These are phyloP conservation scores for Tritrichomonas musculus DNA, from an alignment of 208 protist genomes.

Conservation along the genomic window DNA sequence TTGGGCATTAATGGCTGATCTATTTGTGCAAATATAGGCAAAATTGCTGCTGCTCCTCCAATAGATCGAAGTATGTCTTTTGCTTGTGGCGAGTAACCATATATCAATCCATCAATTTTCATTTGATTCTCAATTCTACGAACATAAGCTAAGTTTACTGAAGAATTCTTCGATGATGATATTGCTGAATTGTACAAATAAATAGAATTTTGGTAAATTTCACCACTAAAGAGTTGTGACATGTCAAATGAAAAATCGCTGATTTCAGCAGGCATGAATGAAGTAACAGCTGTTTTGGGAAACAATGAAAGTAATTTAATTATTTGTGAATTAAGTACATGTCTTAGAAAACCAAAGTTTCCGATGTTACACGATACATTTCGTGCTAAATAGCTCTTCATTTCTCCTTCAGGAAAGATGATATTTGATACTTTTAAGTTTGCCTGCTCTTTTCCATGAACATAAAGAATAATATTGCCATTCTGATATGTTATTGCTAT, in stretches of 20 bases:
- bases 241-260: background rate
- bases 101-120: background rate
- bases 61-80: background rate
- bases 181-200: constrained; percentile 15
- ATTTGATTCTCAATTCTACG: background rate
- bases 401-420: background rate
- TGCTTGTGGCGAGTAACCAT: background rate
- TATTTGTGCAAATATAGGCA: background rate
- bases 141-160: background rate
- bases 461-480: background rate
- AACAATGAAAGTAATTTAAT: background rate
- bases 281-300: background rate
- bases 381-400: background rate
- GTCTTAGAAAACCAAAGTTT: background rate
- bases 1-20: background rate
- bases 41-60: background rate
- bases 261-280: background rate
- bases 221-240: background rate
- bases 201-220: background rate
- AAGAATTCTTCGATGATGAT: background rate
- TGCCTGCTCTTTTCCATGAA: background rate
- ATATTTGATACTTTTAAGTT: background rate
- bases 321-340: background rate
- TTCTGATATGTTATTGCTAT: background rate
- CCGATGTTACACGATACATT: background rate